Conservation (phyloP, 2,329 filamentous ascomycete genomes). For the Hirsutella rhossiliensis region DNA sequence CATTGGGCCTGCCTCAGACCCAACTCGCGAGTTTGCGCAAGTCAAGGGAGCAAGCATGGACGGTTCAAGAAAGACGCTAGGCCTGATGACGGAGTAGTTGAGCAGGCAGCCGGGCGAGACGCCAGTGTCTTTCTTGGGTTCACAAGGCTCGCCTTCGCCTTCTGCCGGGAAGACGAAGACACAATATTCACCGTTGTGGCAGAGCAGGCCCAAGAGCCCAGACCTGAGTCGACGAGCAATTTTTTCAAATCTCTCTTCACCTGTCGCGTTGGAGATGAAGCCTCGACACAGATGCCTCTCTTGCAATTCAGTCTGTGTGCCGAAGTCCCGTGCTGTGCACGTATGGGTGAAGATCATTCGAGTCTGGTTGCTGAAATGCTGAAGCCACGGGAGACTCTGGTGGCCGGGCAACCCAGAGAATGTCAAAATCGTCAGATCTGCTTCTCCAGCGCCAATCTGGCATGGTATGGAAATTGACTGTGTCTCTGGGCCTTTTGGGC, state of each 20-base stretch:
- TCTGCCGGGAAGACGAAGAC: slow-evolving; percentile 27
- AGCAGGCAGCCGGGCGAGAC: slow-evolving; percentile 9
- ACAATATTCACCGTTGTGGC: slow-evolving; percentile 16
- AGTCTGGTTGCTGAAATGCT: slow-evolving; percentile 11
- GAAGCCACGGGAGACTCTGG: slow-evolving; percentile 11
- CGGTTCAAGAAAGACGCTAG: slow-evolving; percentile 8
- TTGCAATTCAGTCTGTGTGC: slow-evolving; percentile 5
- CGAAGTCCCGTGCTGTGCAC: slow-evolving; percentile 21
- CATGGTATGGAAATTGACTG: neutral
- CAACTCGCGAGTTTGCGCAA: neutral
- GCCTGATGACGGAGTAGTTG: slow-evolving; percentile 25
- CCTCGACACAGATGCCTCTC: slow-evolving; percentile 11
- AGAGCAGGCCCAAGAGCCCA: slow-evolving; percentile 23
- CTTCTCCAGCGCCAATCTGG: slow-evolving; percentile 4
- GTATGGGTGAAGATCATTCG: slow-evolving; percentile 20
- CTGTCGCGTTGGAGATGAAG: slow-evolving; percentile 5
- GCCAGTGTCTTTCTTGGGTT: slow-evolving; percentile 5
- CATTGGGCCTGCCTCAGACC: slow-evolving; percentile 1
- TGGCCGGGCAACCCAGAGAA: slow-evolving; percentile 8
- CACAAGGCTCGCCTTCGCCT: slow-evolving; percentile 22
- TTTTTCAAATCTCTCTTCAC: slow-evolving; percentile 10
- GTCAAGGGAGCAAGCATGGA: slow-evolving; percentile 14
- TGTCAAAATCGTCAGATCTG: slow-evolving; percentile 2
- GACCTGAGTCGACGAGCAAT: slow-evolving; percentile 21
- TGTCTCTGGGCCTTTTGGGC: neutral